Evolutionary conservation across 805 yeast species (phyloP).

Genomic region (Lachancea thermotolerans): DNA sequence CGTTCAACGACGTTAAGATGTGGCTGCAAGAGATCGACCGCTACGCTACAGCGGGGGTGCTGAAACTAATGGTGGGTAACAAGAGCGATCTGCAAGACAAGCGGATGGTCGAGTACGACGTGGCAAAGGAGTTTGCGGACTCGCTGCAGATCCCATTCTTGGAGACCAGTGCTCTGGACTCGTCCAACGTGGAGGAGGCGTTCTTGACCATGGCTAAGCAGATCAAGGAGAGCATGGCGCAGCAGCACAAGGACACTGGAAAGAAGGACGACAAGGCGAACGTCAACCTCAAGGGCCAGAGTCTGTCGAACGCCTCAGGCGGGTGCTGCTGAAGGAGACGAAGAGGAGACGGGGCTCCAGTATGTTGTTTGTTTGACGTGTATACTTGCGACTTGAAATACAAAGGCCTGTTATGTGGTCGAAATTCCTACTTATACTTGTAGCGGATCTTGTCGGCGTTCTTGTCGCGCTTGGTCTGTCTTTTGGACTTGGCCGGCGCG

Average conservation of each 20-base stretch:
- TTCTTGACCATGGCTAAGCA: conserved; percentile 98
- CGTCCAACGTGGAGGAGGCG: conserved; percentile 97
- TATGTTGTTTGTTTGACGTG: conserved; percentile 1
- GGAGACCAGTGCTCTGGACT: conserved; percentile 92
- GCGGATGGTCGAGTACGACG: conserved; percentile 91
- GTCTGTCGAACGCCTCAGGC: conserved; percentile 38
- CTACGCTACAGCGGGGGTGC: conserved; percentile 95
- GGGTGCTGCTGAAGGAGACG: conserved; percentile 40
- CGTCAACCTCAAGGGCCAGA: conserved; percentile 69
- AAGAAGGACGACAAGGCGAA: conserved; percentile 46
- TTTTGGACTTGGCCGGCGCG: conserved; percentile 31
- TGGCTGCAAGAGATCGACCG: conserved; percentile 99
- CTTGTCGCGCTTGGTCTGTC: conserved; percentile 37
- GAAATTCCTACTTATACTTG: conserved; percentile 29
- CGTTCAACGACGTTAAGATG: conserved; percentile 92
- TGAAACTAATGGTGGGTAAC: conserved; percentile 93
- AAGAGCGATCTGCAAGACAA: conserved; percentile 91
- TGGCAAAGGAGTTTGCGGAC: conserved; percentile 97
- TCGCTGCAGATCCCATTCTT: conserved; percentile 83
- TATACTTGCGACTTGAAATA: conserved; percentile 7
- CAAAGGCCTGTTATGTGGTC: not conserved
- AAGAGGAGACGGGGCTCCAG: not conserved
- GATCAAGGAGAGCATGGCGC: conserved; percentile 91
- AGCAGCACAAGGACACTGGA: conserved; percentile 39
- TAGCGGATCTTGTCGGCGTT: conserved; percentile 34